Evolutionary conservation across 1,139 yeast genomes (phyloP).

Genomic region (Pichia sp.): DNA sequence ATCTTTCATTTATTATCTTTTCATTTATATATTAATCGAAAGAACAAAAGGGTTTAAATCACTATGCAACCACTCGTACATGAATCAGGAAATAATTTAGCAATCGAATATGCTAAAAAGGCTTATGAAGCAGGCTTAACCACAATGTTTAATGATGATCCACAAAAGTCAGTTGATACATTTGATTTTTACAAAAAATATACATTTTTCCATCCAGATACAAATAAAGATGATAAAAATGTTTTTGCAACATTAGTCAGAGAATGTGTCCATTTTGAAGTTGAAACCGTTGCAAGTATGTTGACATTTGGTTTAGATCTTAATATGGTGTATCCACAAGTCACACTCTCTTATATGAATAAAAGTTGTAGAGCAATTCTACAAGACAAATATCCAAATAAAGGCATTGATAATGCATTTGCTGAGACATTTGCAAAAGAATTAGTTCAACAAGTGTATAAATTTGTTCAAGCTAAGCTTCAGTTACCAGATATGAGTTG

Average conservation of each 20-base stretch:
- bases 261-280: constrained; percentile 18
- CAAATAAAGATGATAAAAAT: constrained; percentile 8
- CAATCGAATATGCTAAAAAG: constrained; percentile 12
- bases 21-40: neutral
- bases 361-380: constrained; percentile 11
- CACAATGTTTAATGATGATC: constrained; percentile 16
- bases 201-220: constrained; percentile 13
- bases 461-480: constrained; percentile 7
- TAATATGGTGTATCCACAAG: constrained; percentile 9
- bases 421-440: constrained; percentile 13
- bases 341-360: constrained; percentile 13
- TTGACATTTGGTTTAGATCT: constrained; percentile 15
- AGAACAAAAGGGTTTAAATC: no score
- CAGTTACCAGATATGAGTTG: constrained; percentile 15
- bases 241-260: constrained; percentile 16
- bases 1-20: neutral
- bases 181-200: constrained; percentile 13
- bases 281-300: constrained; percentile 18
- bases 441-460: constrained; percentile 8
- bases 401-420: constrained; percentile 7
- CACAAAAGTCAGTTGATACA: constrained; percentile 12
- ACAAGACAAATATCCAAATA: constrained; percentile 7
- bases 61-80: constrained; percentile 16
- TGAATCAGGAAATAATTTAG: constrained; percentile 11
- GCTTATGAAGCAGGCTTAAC: constrained; percentile 14